Conservation (phyloP, 257 asterid genomes). For the Leonotis leonurus region DNA sequence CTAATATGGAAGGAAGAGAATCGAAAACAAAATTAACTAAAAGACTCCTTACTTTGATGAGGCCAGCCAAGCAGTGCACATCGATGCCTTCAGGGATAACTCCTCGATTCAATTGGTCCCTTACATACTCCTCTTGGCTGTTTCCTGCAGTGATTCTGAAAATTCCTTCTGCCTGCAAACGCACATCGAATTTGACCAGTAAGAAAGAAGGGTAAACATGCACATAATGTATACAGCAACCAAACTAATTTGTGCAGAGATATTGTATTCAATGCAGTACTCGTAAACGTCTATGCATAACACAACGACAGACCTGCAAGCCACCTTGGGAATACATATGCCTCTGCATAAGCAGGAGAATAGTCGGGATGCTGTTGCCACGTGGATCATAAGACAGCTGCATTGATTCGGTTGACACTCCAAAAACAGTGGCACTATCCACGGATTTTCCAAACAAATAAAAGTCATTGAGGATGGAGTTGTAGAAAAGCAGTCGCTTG, state of each 20-base stretch:
- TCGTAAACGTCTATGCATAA: constrained; percentile 7
- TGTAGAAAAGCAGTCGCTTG: not conserved
- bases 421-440: constrained; percentile 89
- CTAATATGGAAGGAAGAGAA: not conserved
- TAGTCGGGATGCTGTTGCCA: constrained; percentile 91
- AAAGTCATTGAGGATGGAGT: not conserved
- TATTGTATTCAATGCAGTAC: not conserved
- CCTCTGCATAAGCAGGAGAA: constrained; percentile 84
- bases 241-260: not conserved
- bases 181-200: constrained; percentile 12
- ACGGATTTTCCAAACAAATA: constrained; percentile 25
- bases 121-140: constrained; percentile 93
- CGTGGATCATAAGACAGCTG: constrained; percentile 81
- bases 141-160: constrained; percentile 93
- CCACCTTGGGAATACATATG: constrained; percentile 83
- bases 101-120: constrained; percentile 86
- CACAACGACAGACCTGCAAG: constrained; percentile 46
- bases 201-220: not conserved
- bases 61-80: constrained; percentile 95
- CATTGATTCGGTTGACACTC: constrained; percentile 98
- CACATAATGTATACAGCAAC: not conserved
- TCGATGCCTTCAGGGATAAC: constrained; percentile 81
- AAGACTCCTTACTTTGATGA: constrained; percentile 91
- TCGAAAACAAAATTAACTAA: not conserved
- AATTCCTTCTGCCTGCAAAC: constrained; percentile 88